Conservation (phyloP, 225 moss, liverwort and hornwort species). For the Marchantia paleacea region DNA sequence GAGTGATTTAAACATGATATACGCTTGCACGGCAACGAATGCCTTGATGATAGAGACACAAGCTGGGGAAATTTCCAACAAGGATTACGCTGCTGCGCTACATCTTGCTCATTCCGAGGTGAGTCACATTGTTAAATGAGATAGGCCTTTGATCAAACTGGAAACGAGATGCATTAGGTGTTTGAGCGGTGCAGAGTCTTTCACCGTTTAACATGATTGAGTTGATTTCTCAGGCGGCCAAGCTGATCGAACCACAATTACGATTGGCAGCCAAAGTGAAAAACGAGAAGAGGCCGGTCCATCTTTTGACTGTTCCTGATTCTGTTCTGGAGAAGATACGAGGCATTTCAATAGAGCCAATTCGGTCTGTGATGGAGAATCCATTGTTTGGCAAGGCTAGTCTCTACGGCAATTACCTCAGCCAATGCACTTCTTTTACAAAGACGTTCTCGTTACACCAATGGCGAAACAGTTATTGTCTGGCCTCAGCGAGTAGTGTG, state of each 20-base stretch:
- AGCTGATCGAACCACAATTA: constrained; percentile 76
- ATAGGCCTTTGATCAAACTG: not conserved
- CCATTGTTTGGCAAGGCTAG: constrained; percentile 70
- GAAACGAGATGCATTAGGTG: not conserved
- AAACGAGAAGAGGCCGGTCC: constrained; percentile 63
- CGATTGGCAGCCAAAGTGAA: constrained; percentile 67
- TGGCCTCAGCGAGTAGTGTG: too few species aligned
- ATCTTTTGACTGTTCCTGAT: constrained; percentile 53
- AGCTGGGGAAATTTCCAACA: constrained; percentile 82
- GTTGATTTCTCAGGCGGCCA: constrained; percentile 45
- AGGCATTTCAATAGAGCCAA: constrained; percentile 51
- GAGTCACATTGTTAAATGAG: not conserved
- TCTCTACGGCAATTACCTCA: not conserved
- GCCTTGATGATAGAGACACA: constrained; percentile 97
- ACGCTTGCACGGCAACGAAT: constrained; percentile 78
- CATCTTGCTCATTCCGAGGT: constrained; percentile 78
- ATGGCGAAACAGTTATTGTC: too few species aligned
- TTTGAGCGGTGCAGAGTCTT: not conserved
- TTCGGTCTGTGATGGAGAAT: constrained; percentile 75
- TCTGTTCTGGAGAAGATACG: constrained; percentile 66
- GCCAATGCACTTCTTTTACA: not conserved
- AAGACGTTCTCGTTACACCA: not conserved
- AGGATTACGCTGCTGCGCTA: constrained; percentile 73
- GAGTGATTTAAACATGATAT: constrained; percentile 90
- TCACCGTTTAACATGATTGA: not conserved